Base-by-base conservation (phyloP, 257 asterid genomes). In the Datura wrightii region DNA sequence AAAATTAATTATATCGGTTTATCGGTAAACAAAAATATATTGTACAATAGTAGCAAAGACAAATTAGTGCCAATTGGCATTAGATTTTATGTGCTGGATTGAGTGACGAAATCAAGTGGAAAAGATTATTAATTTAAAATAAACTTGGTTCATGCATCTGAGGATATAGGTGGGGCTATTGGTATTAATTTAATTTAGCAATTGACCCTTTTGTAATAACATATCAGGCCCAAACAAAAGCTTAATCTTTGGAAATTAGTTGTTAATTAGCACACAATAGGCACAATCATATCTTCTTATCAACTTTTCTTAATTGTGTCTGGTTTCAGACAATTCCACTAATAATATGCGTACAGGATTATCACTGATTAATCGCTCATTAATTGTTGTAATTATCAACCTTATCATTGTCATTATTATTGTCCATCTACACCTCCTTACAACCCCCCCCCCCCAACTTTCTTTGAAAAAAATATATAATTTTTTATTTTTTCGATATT, bases 91-190 rank as follows among this genome's bases (percentile, higher is more conserved):
- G 80, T 74, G 80, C 80, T 74, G 80, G 80, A 48, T 46, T 74
- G 41, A 46, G 42, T 74, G 80, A 74, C 42, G 41, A 74, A 48
- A 74, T 48, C 80, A 74, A 48, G 11, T 74, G 59, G 19, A 19
- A 72, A 72, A 46, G 42, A 48, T 74, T 46, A 74, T 48, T 19
- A 19, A 5, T 48, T 48, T 39, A 71, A 71, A 42, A 41, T 10
- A 24, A 72, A 48, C n/a, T 8, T 74, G 80, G 80, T 74, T 74
- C 80, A 74, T 74, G 80, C 41, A 74, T 74, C 59, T 74, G 59
- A 48, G 80, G 3, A 6, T 10, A 19, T 3, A 74, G 19, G 59
- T 74, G 59, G 80, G 79, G 42, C 1, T 13, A 19, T 6, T n/a
- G 19, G 10, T 19, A 74, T 48, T 72, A 46, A 19, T 74, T 72